These are phyloP conservation scores for Choiromyces venosus DNA, from an alignment of 495 filamentous ascomycete species.

Conservation along the genomic window DNA sequence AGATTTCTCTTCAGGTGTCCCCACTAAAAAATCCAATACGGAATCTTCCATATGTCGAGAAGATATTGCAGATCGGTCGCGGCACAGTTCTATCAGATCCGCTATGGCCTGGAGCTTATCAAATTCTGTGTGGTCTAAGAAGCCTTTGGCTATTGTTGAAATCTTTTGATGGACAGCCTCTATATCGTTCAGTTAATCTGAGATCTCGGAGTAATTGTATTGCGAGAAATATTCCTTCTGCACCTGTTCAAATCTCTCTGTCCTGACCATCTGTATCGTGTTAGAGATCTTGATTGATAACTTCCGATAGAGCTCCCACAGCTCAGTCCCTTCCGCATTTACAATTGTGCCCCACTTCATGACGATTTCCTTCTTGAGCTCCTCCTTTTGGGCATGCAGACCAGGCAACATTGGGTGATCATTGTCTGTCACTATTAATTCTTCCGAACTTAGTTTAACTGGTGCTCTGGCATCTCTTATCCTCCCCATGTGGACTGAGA, in stretches of 20 bases:
- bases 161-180: not conserved
- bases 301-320: not conserved
- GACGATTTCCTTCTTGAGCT: not conserved
- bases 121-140: not conserved
- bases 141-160: not conserved
- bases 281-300: not conserved
- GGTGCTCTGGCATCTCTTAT: not conserved
- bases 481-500: not conserved
- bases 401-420: not conserved
- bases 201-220: not conserved
- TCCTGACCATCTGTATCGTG: not conserved
- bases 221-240: not conserved
- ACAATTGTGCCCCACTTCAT: not conserved
- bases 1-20: not conserved
- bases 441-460: not conserved
- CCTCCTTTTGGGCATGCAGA: not conserved
- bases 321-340: not conserved
- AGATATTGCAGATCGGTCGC: not conserved
- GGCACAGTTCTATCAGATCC: not conserved
- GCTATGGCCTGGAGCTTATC: not conserved
- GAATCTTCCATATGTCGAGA: not conserved
- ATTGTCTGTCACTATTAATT: not conserved
- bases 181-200: not conserved
- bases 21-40: not conserved
- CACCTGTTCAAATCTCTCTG: not conserved